Percentiles rank a stretch among this genome's conserved stretches.
These are phyloP conservation scores for Oxytropis ochrocephala DNA, from an alignment of 306 rosid genomes.

Conservation along the genomic window DNA sequence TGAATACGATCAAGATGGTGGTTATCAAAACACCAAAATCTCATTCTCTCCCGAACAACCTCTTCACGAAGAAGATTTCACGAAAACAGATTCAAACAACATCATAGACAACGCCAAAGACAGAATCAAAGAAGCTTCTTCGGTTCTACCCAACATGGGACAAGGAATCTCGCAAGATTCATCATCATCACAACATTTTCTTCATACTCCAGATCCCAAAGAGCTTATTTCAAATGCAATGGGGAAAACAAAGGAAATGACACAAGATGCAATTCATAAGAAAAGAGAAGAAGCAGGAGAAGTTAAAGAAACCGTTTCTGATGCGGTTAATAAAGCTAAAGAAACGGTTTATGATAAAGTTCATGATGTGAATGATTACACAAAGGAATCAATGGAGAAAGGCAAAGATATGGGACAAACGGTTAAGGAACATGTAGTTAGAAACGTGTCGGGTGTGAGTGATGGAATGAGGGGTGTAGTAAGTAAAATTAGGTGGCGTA, in stretches of 20 bases:
- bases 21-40: conserved; percentile 52
- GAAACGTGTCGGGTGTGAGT: conserved; percentile 23
- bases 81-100: neutral
- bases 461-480: neutral
- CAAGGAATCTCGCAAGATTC: conserved; percentile 22
- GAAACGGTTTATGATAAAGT: conserved; percentile 12
- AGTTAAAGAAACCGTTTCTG: conserved; percentile 8
- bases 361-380: conserved; percentile 18
- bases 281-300: conserved; percentile 16
- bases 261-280: neutral
- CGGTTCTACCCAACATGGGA: conserved; percentile 33
- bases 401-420: conserved; percentile 33
- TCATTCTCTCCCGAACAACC: conserved; percentile 46
- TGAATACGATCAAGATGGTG: conserved; percentile 56
- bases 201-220: conserved; percentile 24
- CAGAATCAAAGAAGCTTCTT: conserved; percentile 33
- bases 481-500: neutral
- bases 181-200: neutral
- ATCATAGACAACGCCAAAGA: conserved; percentile 14
- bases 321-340: conserved; percentile 17
- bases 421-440: neutral
- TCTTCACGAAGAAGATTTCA: neutral
- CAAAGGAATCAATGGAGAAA: conserved; percentile 12
- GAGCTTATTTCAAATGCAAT: conserved; percentile 44
- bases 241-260: conserved; percentile 39